phyloP scores from a whole-genome alignment of 116 monocot species.

The Phalaenopsis hybrid region DNA sequence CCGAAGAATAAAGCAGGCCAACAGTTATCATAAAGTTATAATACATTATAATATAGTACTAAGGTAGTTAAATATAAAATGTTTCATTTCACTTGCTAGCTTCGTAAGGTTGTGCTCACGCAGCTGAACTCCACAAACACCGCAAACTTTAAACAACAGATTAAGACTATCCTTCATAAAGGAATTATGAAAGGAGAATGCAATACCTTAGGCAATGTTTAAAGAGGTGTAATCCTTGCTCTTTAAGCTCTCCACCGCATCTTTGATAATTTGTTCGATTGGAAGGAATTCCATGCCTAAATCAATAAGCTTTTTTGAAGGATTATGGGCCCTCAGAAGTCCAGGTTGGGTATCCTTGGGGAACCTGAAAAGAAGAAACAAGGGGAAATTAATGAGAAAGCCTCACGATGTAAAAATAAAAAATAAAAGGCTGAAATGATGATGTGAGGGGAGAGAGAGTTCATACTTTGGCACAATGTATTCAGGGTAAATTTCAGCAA shows the following conservation, averaged over 20 bases:
- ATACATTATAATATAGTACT: no score
- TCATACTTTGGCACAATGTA: slow-evolving; percentile 67
- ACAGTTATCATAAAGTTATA: no score
- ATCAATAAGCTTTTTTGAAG: slow-evolving; percentile 75
- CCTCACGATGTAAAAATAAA: no score
- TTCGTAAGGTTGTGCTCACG: no score
- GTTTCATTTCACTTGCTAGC: no score
- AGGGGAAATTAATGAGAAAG: background rate
- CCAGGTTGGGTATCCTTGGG: slow-evolving; percentile 85
- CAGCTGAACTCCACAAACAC: no score
- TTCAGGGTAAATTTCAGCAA: slow-evolving; percentile 78
- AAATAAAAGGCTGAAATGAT: background rate
- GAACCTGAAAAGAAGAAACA: slow-evolving; percentile 31
- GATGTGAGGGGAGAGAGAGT: background rate
- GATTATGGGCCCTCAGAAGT: slow-evolving; percentile 44
- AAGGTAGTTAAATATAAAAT: no score
- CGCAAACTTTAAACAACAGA: no score
- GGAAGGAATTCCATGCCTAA: slow-evolving; percentile 67
- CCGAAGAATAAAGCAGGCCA: no score
- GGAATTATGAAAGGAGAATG: background rate
- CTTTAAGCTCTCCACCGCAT: slow-evolving; percentile 71
- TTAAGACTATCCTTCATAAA: no score
- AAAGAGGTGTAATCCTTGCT: slow-evolving; percentile 57
- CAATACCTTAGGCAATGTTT: slow-evolving; percentile 5
- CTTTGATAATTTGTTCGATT: slow-evolving; percentile 75